These are phyloP conservation scores for Annulohypoxylon truncatum DNA, from an alignment of 2,329 filamentous ascomycete species.

Conservation along the genomic window DNA sequence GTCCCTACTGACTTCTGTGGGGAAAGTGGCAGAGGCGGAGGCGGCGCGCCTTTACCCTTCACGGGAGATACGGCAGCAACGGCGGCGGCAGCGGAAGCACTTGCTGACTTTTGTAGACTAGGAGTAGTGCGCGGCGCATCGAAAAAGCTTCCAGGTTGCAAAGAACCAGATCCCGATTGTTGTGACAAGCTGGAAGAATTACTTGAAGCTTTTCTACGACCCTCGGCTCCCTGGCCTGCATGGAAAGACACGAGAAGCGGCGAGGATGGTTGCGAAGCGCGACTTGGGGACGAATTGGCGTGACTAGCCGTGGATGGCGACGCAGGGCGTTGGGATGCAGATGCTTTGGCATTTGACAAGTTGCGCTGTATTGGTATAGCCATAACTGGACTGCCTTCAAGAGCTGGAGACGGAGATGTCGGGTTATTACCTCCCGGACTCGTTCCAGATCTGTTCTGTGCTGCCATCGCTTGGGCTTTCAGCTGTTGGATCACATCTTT, in stretches of 20 bases:
- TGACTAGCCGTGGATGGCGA: constrained; percentile 87
- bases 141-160: constrained; percentile 77
- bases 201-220: constrained; percentile 89
- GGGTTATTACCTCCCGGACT: constrained; percentile 59
- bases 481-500: constrained; percentile 99
- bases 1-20: constrained; percentile 73
- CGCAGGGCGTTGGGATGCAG: constrained; percentile 74
- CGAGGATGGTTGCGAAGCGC: constrained; percentile 82
- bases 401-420: constrained; percentile 72
- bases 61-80: constrained; percentile 67
- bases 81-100: constrained; percentile 58
- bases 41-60: constrained; percentile 64
- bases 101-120: constrained; percentile 70
- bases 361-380: constrained; percentile 84
- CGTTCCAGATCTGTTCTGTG: constrained; percentile 64
- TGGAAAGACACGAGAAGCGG: constrained; percentile 97
- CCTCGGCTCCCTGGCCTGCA: constrained; percentile 81
- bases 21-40: constrained; percentile 63
- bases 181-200: constrained; percentile 87
- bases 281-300: constrained; percentile 85
- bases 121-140: constrained; percentile 75
- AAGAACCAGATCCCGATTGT: constrained; percentile 71
- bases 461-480: constrained; percentile 85
- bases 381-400: constrained; percentile 88
- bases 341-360: constrained; percentile 82